phyloP scores from a whole-genome alignment of 2,329 filamentous ascomycete genomes.

The Neodidymelliopsis sp. region DNA sequence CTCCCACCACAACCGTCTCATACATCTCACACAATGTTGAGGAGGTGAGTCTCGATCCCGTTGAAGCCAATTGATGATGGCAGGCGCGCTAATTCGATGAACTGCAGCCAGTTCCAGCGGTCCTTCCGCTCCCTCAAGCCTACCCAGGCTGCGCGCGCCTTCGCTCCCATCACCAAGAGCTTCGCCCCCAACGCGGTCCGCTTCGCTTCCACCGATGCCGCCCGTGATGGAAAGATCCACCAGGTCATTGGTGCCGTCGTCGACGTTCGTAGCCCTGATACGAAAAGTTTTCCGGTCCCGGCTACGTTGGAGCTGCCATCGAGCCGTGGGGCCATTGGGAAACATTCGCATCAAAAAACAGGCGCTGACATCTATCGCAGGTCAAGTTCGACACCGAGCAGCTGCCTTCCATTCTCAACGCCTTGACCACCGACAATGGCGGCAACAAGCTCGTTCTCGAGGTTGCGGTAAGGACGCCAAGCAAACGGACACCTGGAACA shows the following conservation, averaged over 20 bases:
- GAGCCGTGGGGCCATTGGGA: constrained; percentile 38
- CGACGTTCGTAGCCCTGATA: constrained; percentile 73
- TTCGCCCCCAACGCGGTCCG: constrained; percentile 66
- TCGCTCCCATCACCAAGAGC: constrained; percentile 64
- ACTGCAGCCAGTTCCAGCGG: constrained; percentile 47
- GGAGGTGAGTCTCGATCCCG: constrained; percentile 59
- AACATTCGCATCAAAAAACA: constrained; percentile 33
- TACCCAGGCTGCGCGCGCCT: constrained; percentile 53
- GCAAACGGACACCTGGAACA: constrained; percentile 28
- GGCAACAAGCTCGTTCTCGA: constrained; percentile 95
- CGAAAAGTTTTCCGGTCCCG: constrained; percentile 43
- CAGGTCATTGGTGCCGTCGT: constrained; percentile 98
- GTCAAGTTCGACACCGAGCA: constrained; percentile 97
- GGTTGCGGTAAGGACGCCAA: constrained; percentile 78
- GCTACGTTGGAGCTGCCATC: constrained; percentile 15
- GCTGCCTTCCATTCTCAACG: constrained; percentile 97
- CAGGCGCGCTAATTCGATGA: constrained; percentile 49
- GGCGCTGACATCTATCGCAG: constrained; percentile 56
- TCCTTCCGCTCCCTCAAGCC: constrained; percentile 60
- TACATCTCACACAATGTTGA: constrained; percentile 65
- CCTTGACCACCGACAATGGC: constrained; percentile 88
- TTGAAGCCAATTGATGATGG: constrained; percentile 49
- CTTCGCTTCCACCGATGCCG: constrained; percentile 67
- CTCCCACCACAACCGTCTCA: constrained; percentile 42
- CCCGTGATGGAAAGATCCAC: constrained; percentile 69